These are phyloP conservation scores for Malassezia vespertilionis DNA, from an alignment of 1,284 basidiomycete genomes.

Conservation along the genomic window DNA sequence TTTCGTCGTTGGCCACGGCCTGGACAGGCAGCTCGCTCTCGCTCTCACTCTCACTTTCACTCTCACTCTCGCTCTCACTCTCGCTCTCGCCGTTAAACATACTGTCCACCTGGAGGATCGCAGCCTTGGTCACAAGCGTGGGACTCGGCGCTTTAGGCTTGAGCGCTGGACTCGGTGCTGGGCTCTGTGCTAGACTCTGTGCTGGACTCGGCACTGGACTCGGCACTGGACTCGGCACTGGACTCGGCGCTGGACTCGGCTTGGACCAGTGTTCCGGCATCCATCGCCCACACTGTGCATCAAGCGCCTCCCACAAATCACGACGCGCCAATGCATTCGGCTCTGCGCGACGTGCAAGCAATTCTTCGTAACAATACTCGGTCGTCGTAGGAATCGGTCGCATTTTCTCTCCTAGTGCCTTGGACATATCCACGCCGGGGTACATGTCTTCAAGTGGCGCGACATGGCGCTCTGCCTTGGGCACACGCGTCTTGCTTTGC, in stretches of 20 bases:
- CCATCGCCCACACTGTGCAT: slow-evolving; percentile 29
- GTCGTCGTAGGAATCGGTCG: slow-evolving; percentile 7
- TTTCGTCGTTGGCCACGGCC: slow-evolving; percentile 1
- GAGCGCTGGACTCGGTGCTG: too few relatives aligned
- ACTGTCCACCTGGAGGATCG: slow-evolving; percentile 33
- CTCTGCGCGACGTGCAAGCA: slow-evolving; percentile 19
- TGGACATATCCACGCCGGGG: slow-evolving; percentile 20
- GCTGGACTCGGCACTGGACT: too few relatives aligned
- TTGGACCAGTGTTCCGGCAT: slow-evolving; percentile 25
- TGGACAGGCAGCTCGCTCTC: slow-evolving; percentile 15
- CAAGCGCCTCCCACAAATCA: slow-evolving; percentile 38
- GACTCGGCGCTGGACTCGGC: too few relatives aligned
- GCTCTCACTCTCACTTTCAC: slow-evolving; percentile 19
- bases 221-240: too few relatives aligned
- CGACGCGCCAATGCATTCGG: slow-evolving; percentile 4
- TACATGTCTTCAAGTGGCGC: slow-evolving; percentile 33
- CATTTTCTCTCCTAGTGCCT: slow-evolving; percentile 7
- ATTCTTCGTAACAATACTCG: slow-evolving; percentile 35
- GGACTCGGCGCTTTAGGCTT: slow-evolving; percentile 22
- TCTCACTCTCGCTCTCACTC: slow-evolving; percentile 15
- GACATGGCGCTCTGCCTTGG: slow-evolving; percentile 30
- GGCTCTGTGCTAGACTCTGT: too few relatives aligned
- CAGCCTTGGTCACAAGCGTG: slow-evolving; percentile 37
- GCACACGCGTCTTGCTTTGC: neutral
- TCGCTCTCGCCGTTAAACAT: slow-evolving; percentile 42